Conservation (phyloP, 257 asterid species). For the Ajuga chamaepitys region DNA sequence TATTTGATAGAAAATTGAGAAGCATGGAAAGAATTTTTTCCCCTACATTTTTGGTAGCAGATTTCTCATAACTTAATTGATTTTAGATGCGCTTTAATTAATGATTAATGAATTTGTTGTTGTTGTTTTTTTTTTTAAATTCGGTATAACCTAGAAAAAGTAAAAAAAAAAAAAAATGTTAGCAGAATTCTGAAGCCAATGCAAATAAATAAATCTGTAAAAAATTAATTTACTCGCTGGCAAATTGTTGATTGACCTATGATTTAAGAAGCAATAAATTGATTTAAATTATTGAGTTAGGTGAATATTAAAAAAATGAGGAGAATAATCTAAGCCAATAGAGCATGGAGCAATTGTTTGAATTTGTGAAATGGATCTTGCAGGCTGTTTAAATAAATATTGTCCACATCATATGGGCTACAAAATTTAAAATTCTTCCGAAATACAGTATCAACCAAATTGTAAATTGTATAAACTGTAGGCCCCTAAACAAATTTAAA, state of each 20-base stretch:
- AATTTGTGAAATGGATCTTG: not conserved
- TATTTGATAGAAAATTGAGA: no score
- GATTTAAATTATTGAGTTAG: slow-evolving; percentile 10
- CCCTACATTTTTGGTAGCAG: no score
- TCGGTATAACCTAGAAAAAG: no score
- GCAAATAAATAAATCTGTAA: not conserved
- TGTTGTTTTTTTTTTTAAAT: no score
- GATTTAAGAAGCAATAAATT: slow-evolving; percentile 3
- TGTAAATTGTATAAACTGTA: slow-evolving; percentile 16
- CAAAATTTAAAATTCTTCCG: slow-evolving; percentile 7
- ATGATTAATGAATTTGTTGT: no score
- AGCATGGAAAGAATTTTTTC: no score
- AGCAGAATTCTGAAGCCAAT: not conserved
- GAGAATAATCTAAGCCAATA: not conserved
- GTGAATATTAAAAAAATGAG: not conserved
- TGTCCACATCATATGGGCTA: slow-evolving; percentile 20
- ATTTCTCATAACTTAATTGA: not conserved
- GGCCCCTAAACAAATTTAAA: slow-evolving; percentile 22
- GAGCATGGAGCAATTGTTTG: slow-evolving; percentile 18
- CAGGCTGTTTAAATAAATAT: not conserved
- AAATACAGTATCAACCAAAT: not conserved
- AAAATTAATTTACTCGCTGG: not conserved
- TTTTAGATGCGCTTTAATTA: not conserved
- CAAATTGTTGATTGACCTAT: not conserved
- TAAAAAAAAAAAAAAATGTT: no score